Conservation (phyloP, 176 grass and related monocot genomes). For the Oryza coarctata region DNA sequence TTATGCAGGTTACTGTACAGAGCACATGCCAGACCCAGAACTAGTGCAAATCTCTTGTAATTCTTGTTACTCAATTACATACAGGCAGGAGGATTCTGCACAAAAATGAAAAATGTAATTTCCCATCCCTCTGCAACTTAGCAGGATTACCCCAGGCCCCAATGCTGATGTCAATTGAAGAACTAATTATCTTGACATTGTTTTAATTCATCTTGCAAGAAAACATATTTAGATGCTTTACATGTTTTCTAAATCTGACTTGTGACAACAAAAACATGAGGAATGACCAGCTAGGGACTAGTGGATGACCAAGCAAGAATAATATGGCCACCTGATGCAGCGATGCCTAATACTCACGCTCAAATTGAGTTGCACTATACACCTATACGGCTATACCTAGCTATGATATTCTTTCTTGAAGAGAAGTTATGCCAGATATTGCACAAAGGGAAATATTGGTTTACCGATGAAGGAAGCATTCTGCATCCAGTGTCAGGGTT, state of each 20-base stretch:
- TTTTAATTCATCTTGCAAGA: neutral
- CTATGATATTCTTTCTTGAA: neutral
- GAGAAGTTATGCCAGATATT: neutral
- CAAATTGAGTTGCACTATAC: neutral
- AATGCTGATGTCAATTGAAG: neutral
- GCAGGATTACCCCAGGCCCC: neutral
- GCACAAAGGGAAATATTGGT: neutral
- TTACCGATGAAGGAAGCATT: constrained; percentile 82
- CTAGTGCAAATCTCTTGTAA: neutral
- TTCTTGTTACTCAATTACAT: neutral
- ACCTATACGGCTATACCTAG: neutral
- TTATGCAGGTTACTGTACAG: neutral
- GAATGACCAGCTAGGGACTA: neutral
- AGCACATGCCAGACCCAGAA: neutral
- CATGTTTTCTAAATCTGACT: neutral
- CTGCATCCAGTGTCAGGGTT: constrained; percentile 59
- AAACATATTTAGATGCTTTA: neutral
- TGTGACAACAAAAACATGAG: neutral
- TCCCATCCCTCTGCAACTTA: neutral
- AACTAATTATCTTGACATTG: neutral
- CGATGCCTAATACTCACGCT: neutral
- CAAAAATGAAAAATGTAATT: neutral
- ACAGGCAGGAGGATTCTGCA: neutral
- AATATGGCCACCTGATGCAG: neutral
- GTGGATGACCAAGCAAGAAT: neutral